Base-by-base conservation (phyloP, 2,329 filamentous ascomycete genomes). In the Aureobasidium subglaciale region DNA sequence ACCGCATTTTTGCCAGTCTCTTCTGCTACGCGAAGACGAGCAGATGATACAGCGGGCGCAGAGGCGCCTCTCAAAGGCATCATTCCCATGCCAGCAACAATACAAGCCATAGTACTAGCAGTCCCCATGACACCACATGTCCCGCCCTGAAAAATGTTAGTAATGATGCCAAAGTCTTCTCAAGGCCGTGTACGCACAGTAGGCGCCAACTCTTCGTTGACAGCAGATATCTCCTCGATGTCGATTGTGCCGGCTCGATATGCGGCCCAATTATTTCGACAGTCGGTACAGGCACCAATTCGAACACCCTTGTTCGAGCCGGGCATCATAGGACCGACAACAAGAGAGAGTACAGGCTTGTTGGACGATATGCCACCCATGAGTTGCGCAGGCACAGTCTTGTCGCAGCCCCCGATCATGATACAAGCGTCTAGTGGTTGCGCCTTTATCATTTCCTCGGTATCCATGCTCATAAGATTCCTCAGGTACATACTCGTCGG, bases 391-490 rank as follows among this genome's bases (percentile, higher is more conserved):
- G 85, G 85, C 0, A 84, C 82, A 0, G 85, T 89, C 69, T 89
- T 89, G 64, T 89, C 86, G 62, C 86, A 89, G 0, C 86, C 85
- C 46, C 85, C 85, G 61, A 88, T 84, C 61, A 86, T 74, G n/a
- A 87, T 77, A 11, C 82, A 81, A 0, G 83, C 81, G 68, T 89
- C 86, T 15, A 86, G 75, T 0, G 86, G 86, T 67, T 88, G 86
- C 0, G 85, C 85, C 41, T 74, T 74, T 55, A 88, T 83, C 86
- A 89, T 89, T 71, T 89, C 86, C 67, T 89, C 86, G 0, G 86
- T 89, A 64, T 89, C 86, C 83, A 89, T 87, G 61, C 82, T 85
- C 86, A 90, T 89, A 56, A 89, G 64, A 61, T 89, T 89, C 29
- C 86, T 70, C 48, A 89, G 65, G 55, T 83, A 88, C 86, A 90